phyloP scores from a whole-genome alignment of 2,329 filamentous ascomycete genomes.

The Calcarisporium arbuscula region DNA sequence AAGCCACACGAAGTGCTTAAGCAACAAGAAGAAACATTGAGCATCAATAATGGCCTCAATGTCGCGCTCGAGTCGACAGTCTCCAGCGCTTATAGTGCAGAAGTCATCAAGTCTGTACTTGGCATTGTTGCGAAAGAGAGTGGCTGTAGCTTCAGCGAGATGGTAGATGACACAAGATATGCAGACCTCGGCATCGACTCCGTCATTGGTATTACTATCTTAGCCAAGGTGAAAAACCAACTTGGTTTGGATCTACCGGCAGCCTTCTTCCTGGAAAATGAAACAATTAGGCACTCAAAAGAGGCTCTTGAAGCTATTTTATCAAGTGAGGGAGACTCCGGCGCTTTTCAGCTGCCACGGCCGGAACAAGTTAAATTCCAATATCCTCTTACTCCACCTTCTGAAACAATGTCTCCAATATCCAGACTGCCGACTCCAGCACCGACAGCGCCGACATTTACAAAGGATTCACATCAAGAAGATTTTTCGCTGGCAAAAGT shows the following conservation, averaged over 20 bases:
- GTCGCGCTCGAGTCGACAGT: no score
- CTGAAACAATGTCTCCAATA: no score
- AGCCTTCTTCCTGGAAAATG: conserved; percentile 5
- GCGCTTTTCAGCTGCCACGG: no score
- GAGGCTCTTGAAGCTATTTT: background rate
- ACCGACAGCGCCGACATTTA: no score
- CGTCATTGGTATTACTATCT: conserved; percentile 5
- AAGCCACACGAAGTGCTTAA: background rate
- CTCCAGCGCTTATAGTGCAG: background rate
- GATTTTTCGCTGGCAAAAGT: no score
- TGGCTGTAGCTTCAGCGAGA: conserved; percentile 1
- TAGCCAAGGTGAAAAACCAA: conserved; percentile 1
- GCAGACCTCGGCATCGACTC: conserved; percentile 7
- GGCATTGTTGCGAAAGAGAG: background rate
- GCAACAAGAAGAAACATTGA: no score
- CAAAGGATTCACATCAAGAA: no score
- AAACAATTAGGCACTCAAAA: conserved; percentile 5
- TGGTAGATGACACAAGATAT: conserved; percentile 4
- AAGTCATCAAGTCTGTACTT: background rate
- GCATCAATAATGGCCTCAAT: no score
- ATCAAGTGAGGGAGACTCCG: no score
- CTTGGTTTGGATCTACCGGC: conserved; percentile 3
- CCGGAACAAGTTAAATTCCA: no score
- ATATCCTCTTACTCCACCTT: no score
- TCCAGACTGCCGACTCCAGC: no score